Evolutionary conservation across 2,329 filamentous ascomycete species (phyloP).

Genomic region (Clonostachys chloroleuca): DNA sequence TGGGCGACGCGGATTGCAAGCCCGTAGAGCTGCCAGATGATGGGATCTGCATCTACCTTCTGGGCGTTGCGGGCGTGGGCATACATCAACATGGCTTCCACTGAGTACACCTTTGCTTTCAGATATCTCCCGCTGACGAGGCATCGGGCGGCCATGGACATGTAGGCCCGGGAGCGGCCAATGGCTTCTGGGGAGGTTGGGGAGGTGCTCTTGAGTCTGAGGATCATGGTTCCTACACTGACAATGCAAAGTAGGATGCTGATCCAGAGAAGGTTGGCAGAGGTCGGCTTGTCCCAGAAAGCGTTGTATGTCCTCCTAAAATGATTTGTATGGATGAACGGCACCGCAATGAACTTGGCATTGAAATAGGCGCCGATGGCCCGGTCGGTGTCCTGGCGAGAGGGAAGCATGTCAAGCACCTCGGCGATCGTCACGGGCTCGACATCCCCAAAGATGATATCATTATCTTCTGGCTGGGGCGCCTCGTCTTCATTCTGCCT

Average conservation of each 20-base stretch:
- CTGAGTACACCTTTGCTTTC: constrained; percentile 33
- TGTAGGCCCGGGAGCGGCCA: constrained; percentile 17
- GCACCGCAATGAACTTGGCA: constrained; percentile 26
- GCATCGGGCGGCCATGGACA: constrained; percentile 34
- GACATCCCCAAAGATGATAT: constrained; percentile 24
- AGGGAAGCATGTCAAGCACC: constrained; percentile 23
- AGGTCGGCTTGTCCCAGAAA: constrained; percentile 36
- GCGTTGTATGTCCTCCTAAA: constrained; percentile 43
- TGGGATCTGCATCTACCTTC: constrained; percentile 31
- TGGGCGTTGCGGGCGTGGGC: constrained; percentile 35
- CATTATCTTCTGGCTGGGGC: constrained; percentile 8
- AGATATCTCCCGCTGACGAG: constrained; percentile 43
- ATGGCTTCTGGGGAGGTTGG: not conserved
- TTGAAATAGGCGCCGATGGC: constrained; percentile 31
- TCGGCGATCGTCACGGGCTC: constrained; percentile 19
- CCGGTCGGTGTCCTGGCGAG: constrained; percentile 26
- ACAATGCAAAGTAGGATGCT: constrained; percentile 45
- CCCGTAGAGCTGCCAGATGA: constrained; percentile 41
- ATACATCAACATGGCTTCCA: constrained; percentile 44
- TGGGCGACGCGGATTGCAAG: constrained; percentile 43
- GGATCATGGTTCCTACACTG: constrained; percentile 27
- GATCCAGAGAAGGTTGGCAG: constrained; percentile 40
- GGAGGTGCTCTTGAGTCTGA: constrained; percentile 16
- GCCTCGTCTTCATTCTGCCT: not conserved
- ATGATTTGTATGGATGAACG: constrained; percentile 33